phyloP scores from a whole-genome alignment of 2,329 filamentous ascomycete species.

The Neocucurbitaria cava region DNA sequence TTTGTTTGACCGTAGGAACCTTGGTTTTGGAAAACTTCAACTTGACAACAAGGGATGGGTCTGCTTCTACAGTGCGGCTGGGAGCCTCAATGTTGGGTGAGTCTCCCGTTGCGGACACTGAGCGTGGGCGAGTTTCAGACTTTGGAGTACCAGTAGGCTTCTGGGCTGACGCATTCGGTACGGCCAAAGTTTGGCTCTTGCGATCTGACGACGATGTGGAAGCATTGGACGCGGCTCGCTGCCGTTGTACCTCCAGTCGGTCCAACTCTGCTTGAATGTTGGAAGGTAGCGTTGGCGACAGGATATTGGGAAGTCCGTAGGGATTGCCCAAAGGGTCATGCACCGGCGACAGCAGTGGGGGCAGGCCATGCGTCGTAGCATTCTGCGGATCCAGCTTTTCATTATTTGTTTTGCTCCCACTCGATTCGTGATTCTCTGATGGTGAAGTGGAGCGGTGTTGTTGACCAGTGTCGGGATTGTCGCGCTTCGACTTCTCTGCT shows the following conservation, averaged over 20 bases:
- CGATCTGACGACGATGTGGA: conserved; percentile 44
- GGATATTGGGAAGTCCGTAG: conserved; percentile 57
- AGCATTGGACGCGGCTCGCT: conserved; percentile 43
- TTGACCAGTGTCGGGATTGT: conserved; percentile 12
- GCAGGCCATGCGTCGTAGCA: conserved; percentile 47
- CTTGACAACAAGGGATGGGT: conserved; percentile 52
- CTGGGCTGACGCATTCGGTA: conserved; percentile 25
- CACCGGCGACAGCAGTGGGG: conserved; percentile 49
- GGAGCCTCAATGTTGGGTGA: conserved; percentile 26
- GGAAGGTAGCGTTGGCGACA: conserved; percentile 66
- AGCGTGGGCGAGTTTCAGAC: conserved; percentile 29
- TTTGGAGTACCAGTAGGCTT: conserved; percentile 30
- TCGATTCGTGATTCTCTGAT: conserved; percentile 49
- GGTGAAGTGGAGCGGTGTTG: conserved; percentile 20
- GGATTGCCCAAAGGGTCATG: conserved; percentile 50
- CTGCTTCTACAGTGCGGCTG: conserved; percentile 15
- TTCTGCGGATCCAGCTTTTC: conserved; percentile 39
- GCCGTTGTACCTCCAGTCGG: conserved; percentile 48
- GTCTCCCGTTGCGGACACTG: conserved; percentile 36
- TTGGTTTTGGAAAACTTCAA: conserved; percentile 61
- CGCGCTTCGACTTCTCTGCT: conserved; percentile 20
- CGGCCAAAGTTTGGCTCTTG: conserved; percentile 34
- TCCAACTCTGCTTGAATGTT: conserved; percentile 62
- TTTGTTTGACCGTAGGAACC: conserved; percentile 54
- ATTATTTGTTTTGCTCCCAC: conserved; percentile 39